phyloP scores from a whole-genome alignment of 306 rosid species.

The Vigna trinervia region DNA sequence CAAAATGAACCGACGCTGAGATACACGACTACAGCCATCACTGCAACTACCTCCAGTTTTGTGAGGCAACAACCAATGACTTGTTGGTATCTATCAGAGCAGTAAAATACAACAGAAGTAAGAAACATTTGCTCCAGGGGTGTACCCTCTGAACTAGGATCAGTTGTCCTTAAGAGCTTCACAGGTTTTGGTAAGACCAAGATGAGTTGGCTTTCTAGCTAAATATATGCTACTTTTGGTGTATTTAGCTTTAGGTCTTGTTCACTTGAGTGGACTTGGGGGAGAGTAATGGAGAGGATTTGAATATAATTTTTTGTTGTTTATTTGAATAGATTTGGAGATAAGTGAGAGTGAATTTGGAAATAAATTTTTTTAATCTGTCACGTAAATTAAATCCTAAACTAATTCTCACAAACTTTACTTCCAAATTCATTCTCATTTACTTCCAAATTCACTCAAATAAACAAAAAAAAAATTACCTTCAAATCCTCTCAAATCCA shows the following conservation, averaged over 20 bases:
- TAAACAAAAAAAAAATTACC: too few relatives aligned
- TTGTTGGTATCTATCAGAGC: neutral
- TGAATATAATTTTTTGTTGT: too few relatives aligned
- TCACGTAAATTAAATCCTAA: too few relatives aligned
- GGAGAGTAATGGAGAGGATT: too few relatives aligned
- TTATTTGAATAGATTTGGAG: too few relatives aligned
- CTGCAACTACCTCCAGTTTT: neutral
- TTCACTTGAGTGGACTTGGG: too few relatives aligned
- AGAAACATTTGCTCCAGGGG: neutral
- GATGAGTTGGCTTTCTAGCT: neutral
- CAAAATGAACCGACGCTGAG: neutral
- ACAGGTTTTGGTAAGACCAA: neutral
- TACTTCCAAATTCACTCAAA: too few relatives aligned
- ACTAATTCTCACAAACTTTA: too few relatives aligned
- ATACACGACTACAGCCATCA: neutral
- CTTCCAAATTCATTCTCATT: too few relatives aligned
- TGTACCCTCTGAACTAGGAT: slow-evolving; percentile 1
- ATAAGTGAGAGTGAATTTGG: too few relatives aligned
- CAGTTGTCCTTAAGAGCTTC: neutral
- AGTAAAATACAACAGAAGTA: neutral
- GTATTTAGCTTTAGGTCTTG: neutral
- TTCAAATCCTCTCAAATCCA: too few relatives aligned
- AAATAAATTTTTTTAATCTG: too few relatives aligned
- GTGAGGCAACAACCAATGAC: neutral
- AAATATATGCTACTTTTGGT: neutral